A percentile compares a stretch with the other conserved stretches of the same genome.
These are phyloP conservation scores for Dittrichia graveolens DNA, from an alignment of 129 eudicot genomes.

Conservation along the genomic window DNA sequence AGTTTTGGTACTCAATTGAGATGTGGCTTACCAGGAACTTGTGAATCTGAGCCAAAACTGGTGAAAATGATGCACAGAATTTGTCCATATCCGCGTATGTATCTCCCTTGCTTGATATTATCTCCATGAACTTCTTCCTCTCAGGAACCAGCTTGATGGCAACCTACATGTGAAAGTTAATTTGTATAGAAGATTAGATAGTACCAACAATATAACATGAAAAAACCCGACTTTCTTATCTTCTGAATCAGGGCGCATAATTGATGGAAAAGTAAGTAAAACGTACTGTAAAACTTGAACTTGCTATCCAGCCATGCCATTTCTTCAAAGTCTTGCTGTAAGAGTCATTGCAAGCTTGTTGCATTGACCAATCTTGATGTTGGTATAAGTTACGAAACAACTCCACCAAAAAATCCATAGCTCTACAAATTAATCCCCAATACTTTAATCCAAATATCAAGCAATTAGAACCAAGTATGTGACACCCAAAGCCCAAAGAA, in stretches of 20 bases:
- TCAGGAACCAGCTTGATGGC: constrained; percentile 90
- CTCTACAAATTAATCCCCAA: constrained; percentile 41
- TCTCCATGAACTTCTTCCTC: constrained; percentile 85
- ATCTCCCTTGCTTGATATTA: constrained; percentile 64
- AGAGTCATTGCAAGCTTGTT: constrained; percentile 84
- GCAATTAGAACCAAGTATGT: too few species aligned
- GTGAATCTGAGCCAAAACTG: constrained; percentile 85
- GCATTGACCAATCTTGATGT: constrained; percentile 90
- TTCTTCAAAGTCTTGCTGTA: constrained; percentile 85
- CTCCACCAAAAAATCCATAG: constrained; percentile 90
- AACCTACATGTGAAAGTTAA: constrained; percentile 41
- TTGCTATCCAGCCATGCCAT: constrained; percentile 98
- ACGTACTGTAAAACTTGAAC: constrained; percentile 80
- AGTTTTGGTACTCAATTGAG: neutral
- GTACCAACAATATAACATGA: neutral
- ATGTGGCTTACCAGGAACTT: constrained; percentile 67
- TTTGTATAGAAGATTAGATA: neutral
- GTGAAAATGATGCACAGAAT: constrained; percentile 69
- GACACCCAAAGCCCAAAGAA: too few species aligned
- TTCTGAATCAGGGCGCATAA: neutral
- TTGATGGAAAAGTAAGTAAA: constrained; percentile 4
- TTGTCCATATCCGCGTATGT: constrained; percentile 66
- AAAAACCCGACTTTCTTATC: neutral
- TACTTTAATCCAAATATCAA: neutral
- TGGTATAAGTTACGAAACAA: constrained; percentile 71